phyloP scores from a whole-genome alignment of 2,329 filamentous ascomycete genomes.

The Colletotrichum sp. region DNA sequence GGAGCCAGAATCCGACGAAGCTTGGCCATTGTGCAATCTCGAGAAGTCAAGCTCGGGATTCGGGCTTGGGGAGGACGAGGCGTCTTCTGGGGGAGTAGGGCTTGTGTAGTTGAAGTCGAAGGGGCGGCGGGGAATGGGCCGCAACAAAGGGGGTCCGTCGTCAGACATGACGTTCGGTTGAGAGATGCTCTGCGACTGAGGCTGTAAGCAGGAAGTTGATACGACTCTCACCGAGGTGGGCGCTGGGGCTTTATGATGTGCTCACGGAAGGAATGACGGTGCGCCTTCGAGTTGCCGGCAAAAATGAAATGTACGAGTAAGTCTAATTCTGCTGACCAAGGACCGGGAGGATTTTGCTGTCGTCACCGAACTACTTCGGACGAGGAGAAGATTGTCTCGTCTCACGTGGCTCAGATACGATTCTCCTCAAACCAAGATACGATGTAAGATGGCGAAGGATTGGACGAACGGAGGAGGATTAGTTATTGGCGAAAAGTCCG shows the following conservation, averaged over 20 bases:
- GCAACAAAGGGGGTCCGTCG: constrained; percentile 61
- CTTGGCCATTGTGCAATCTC: constrained; percentile 26
- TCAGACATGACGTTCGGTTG: constrained; percentile 36
- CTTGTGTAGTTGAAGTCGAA: constrained; percentile 65
- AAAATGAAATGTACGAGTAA: background rate
- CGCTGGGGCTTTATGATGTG: background rate
- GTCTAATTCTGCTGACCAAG: background rate
- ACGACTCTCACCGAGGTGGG: background rate
- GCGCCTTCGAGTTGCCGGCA: background rate
- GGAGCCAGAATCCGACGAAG: constrained; percentile 36
- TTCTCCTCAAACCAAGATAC: background rate
- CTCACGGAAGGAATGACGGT: background rate
- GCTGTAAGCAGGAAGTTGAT: background rate
- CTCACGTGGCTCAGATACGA: background rate
- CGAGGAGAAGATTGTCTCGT: constrained; percentile 8
- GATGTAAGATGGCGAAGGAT: background rate
- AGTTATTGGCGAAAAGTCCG: background rate
- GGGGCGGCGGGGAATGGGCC: constrained; percentile 74
- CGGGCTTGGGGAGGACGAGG: constrained; percentile 38
- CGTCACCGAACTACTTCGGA: constrained; percentile 12
- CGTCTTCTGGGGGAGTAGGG: constrained; percentile 47
- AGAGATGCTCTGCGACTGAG: background rate
- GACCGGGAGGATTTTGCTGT: background rate
- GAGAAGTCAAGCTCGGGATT: constrained; percentile 48
- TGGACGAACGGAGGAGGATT: background rate